A percentile compares a stretch with the other conserved stretches of the same genome.
Conservation (phyloP, 1,284 basidiomycete species). For the Cutaneotrichosporon daszewskae region DNA sequence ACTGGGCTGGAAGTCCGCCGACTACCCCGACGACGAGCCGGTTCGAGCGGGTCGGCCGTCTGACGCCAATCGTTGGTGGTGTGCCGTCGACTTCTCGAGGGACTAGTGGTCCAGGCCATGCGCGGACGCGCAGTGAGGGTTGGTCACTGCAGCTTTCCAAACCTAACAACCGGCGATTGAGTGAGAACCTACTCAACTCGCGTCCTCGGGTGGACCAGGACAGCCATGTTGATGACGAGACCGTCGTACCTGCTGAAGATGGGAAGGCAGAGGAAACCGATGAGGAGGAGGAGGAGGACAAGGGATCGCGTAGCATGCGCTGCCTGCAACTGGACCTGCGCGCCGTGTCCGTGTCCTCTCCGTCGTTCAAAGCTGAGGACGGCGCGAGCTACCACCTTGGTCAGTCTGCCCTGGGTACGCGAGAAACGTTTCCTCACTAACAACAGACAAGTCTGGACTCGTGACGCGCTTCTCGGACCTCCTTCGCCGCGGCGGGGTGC, state of each 20-base stretch:
- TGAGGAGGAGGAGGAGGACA: background rate
- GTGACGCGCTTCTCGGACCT: conserved; percentile 68
- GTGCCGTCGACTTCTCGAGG: too few species aligned
- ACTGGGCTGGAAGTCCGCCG: too few species aligned
- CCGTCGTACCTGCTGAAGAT: background rate
- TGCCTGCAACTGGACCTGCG: conserved; percentile 44
- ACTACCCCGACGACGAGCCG: background rate
- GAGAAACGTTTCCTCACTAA: background rate
- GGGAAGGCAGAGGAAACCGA: background rate
- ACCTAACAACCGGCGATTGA: too few species aligned
- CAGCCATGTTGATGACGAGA: background rate
- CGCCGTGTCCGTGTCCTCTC: too few species aligned
- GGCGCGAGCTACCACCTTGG: conserved; percentile 8
- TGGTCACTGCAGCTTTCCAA: too few species aligned
- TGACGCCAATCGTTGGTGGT: too few species aligned
- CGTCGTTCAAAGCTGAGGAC: too few species aligned
- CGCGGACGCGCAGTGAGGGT: conserved; percentile 2
- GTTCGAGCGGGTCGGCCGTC: background rate
- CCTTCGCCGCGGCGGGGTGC: conserved; percentile 63
- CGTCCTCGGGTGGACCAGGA: too few species aligned
- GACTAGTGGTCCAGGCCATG: background rate
- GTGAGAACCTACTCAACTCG: too few species aligned
- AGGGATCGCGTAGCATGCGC: conserved; percentile 20
- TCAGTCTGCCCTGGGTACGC: conserved; percentile 1
- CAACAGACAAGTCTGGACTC: conserved; percentile 52